These are phyloP conservation scores for Sonneratia caseolaris DNA, from an alignment of 345 rosid species.

Conservation along the genomic window DNA sequence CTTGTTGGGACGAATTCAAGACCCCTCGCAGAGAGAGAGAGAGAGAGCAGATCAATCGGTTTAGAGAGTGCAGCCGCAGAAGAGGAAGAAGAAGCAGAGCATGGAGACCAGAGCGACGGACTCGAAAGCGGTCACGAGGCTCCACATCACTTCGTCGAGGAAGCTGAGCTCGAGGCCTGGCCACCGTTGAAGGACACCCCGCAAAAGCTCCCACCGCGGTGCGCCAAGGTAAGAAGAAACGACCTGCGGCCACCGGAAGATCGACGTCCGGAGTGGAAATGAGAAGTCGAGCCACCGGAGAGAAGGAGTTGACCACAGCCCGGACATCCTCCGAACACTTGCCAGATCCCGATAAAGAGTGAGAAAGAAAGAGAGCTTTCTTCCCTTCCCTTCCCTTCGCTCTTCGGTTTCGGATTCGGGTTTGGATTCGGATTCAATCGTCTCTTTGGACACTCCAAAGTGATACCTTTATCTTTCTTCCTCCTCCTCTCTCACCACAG, in stretches of 20 bases:
- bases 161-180: conserved; percentile 29
- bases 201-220: not conserved
- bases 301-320: not conserved
- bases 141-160: conserved; percentile 63
- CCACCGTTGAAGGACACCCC: conserved; percentile 16
- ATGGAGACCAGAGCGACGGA: conserved; percentile 82
- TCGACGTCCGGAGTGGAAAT: conserved; percentile 13
- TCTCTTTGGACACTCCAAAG: not conserved
- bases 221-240: conserved; percentile 8
- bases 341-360: not conserved
- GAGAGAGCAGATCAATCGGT: not conserved
- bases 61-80: conserved; percentile 74
- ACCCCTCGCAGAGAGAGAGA: too few species aligned
- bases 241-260: conserved; percentile 23
- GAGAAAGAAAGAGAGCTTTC: not conserved
- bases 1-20: not conserved
- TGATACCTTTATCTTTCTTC: not conserved
- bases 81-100: conserved; percentile 80
- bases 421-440: not conserved
- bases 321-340: not conserved
- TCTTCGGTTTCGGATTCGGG: too few species aligned
- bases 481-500: not conserved
- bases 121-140: conserved; percentile 60
- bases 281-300: conserved; percentile 14
- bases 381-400: not conserved